Base-by-base conservation (phyloP, 208 protist genomes). In the Leishmania tarentolae region DNA sequence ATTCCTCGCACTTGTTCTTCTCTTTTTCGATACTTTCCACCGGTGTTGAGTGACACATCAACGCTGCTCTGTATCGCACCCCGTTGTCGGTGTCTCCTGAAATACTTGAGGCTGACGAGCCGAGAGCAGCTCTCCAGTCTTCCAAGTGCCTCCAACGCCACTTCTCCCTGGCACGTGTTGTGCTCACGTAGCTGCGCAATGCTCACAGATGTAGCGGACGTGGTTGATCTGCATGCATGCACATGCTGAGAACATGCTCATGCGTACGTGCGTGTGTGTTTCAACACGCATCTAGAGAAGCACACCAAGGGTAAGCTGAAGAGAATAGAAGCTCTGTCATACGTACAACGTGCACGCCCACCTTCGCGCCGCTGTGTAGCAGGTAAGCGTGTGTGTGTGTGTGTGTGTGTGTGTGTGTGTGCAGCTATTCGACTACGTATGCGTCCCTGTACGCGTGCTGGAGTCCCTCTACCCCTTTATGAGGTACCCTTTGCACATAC, bases 251-350 rank as follows among this genome's bases (percentile, higher is more conserved):
- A 15, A 24, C 47, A 56, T 53, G 35, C 40, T 0, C n/a, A 46
- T 75, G 70, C 40, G 44, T 75, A 31, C 53, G 42, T 37, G 42
- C 3, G 70, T 57, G 71, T 57, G 71, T 70, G 35, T 70, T 17
- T 15, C 65, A 17, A 5, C 44, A 8, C 59, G 59, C 31, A 35
- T 66, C 7, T 66, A 28, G 0, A 2, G 59, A 35, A 37, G 15
- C 59, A 28, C 6, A 35, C 9, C 59, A 35, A 37, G n/a, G 35
- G 35, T 28, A 35, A 61, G 31, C 56, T 31, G 24, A n/a, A 61
- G 4, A 31, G 31, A 31, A 31, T 17, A 61, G 56, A 31, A 31
- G 56, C 28, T 2, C 56, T 61, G 56, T 61, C 24, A 13, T 0
- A 13, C 56, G 6, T 24, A 31, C 56, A 5, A 7, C 24, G 17